phyloP scores from a whole-genome alignment of 164 flowering plant species.

The grape (Vitis vinifera) region ASM3070453v1 NC_081808.1:1155001-1155500 shows the following conservation, averaged over 20 bases:
- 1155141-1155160: slow-evolving; percentile 12
- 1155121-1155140: too few relatives aligned
- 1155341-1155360: background rate
- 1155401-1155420: slow-evolving; percentile 1
- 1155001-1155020: slow-evolving; percentile 17
- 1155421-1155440: slow-evolving; percentile 20
- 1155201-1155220: background rate
- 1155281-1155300: background rate
- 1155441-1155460: slow-evolving; percentile 14
- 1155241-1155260: background rate
- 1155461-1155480: slow-evolving; percentile 1
- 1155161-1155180: slow-evolving; percentile 10
- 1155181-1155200: slow-evolving; percentile 8
- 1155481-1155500: slow-evolving; percentile 26
- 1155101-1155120: background rate
- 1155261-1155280: background rate
- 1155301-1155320: too few relatives aligned
- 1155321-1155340: background rate
- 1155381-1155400: background rate
- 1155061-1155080: slow-evolving; percentile 12
- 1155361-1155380: background rate
- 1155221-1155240: background rate
- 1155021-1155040: slow-evolving; percentile 15
- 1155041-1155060: slow-evolving; percentile 7
- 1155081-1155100: background rate